These are phyloP conservation scores for Fusarium redolens DNA, from an alignment of 2,329 filamentous ascomycete species.

Conservation along the genomic window DNA sequence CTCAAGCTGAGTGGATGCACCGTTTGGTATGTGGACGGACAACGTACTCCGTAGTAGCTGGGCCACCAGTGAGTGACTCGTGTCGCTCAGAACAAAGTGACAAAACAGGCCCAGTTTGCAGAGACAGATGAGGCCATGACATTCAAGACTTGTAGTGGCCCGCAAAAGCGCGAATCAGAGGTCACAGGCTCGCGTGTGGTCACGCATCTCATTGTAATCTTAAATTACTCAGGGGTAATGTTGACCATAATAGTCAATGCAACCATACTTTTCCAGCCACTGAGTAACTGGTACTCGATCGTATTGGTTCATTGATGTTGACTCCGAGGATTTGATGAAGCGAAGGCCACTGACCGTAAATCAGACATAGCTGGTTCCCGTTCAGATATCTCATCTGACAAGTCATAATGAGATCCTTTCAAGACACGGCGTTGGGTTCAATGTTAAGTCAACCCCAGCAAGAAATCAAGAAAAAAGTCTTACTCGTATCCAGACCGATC, in stretches of 20 bases:
- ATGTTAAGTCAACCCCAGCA: not conserved
- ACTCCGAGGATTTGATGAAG: slow-evolving; percentile 2
- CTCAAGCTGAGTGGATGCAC: not conserved
- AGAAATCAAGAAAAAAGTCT: not conserved
- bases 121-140: slow-evolving; percentile 3
- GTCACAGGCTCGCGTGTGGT: slow-evolving; percentile 26
- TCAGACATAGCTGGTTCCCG: not conserved
- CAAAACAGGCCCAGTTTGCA: slow-evolving; percentile 4
- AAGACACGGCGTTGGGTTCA: not conserved
- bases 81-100: slow-evolving; percentile 10
- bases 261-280: slow-evolving; percentile 20
- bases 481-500: not conserved
- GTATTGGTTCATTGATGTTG: not conserved
- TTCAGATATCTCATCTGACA: not conserved
- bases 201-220: slow-evolving; percentile 23
- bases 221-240: slow-evolving; percentile 44
- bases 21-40: not conserved
- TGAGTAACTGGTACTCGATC: slow-evolving; percentile 6
- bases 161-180: slow-evolving; percentile 29
- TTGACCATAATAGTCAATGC: slow-evolving; percentile 34
- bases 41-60: not conserved
- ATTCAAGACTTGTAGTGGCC: slow-evolving; percentile 22
- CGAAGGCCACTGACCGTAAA: slow-evolving; percentile 1
- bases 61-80: slow-evolving; percentile 1
- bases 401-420: not conserved